These are phyloP conservation scores for Colletotrichum coccodes DNA, from an alignment of 2,329 filamentous ascomycete species.

Conservation along the genomic window DNA sequence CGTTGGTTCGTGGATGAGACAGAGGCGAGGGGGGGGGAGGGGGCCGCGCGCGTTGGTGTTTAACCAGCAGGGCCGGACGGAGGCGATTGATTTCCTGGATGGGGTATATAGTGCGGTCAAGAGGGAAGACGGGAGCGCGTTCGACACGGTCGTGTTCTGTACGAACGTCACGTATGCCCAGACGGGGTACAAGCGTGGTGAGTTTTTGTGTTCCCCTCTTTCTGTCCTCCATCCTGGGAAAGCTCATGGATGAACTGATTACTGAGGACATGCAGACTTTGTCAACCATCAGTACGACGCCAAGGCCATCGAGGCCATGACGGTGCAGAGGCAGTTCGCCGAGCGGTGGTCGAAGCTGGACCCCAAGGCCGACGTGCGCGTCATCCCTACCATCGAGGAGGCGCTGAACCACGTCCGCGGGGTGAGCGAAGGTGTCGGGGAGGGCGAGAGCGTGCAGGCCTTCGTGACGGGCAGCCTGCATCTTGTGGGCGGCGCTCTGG, in stretches of 20 bases:
- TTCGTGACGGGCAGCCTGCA: slow-evolving; percentile 88
- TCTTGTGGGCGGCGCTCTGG: slow-evolving; percentile 80
- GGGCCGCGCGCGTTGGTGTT: slow-evolving; percentile 73
- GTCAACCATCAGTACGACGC: slow-evolving; percentile 66
- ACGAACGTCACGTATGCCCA: slow-evolving; percentile 73
- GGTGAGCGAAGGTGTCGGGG: slow-evolving; percentile 36
- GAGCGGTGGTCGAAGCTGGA: slow-evolving; percentile 61
- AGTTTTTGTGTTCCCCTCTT: slow-evolving; percentile 39
- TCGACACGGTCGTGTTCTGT: slow-evolving; percentile 84
- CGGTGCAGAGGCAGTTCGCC: slow-evolving; percentile 62
- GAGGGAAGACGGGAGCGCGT: slow-evolving; percentile 54
- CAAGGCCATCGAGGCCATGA: slow-evolving; percentile 60
- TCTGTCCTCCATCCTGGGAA: background rate
- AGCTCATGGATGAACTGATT: background rate
- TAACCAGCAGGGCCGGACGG: slow-evolving; percentile 77
- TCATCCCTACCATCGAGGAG: slow-evolving; percentile 64
- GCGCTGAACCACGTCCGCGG: slow-evolving; percentile 52
- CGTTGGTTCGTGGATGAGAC: slow-evolving; percentile 82
- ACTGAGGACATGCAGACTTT: slow-evolving; percentile 54
- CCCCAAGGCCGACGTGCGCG: slow-evolving; percentile 52
- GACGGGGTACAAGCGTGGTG: slow-evolving; percentile 57
- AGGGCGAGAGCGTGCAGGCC: slow-evolving; percentile 49
- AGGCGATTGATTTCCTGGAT: slow-evolving; percentile 55
- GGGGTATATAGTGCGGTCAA: slow-evolving; percentile 68
- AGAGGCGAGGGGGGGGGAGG: background rate